Conservation (phyloP, 2,329 filamentous ascomycete genomes). For the Cladophialophora bantiana region DNA sequence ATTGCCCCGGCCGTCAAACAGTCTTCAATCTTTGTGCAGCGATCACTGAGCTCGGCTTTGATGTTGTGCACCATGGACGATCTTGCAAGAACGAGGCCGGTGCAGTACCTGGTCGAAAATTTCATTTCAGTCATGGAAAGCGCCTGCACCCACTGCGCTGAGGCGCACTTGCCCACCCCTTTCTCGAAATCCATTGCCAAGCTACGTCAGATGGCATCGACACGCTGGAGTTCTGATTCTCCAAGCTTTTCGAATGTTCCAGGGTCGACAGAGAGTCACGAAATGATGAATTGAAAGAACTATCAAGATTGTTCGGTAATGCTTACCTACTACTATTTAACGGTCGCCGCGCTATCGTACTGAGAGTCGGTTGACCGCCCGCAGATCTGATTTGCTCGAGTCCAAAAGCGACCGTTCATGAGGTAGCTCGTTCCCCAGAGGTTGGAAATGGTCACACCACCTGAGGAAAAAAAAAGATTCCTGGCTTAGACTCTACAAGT, state of each 20-base stretch:
- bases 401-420: background rate
- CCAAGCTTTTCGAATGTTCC: background rate
- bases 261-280: background rate
- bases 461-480: background rate
- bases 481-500: no score
- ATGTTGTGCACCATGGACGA: constrained; percentile 9
- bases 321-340: background rate
- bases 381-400: background rate
- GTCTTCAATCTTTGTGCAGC: constrained; percentile 1
- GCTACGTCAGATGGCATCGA: background rate
- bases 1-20: background rate
- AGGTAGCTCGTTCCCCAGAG: background rate
- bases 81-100: background rate
- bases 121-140: constrained; percentile 1
- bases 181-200: constrained; percentile 3
- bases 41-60: background rate
- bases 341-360: background rate
- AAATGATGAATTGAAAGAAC: background rate
- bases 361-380: background rate
- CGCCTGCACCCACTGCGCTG: background rate
- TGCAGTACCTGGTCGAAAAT: background rate
- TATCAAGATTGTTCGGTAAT: no score
- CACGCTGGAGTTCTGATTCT: background rate
- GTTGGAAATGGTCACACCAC: background rate
- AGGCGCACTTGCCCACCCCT: background rate